Base-by-base conservation (phyloP, 192 early-diverging fungal genomes). In the Ambispora gerdemannii region DNA sequence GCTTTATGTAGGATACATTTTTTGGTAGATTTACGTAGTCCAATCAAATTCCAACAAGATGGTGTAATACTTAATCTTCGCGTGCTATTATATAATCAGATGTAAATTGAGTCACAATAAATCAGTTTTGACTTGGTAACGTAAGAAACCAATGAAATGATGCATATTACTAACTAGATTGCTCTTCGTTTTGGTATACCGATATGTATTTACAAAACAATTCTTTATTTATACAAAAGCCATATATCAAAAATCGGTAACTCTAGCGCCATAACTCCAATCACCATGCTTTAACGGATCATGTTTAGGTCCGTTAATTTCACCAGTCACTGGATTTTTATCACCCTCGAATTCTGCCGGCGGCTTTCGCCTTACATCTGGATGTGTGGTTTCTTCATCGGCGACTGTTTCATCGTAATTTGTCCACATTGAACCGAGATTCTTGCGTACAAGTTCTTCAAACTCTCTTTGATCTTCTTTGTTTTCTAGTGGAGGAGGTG, bases 271-370 rank as follows among this genome's bases (percentile, higher is more conserved):
- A 77, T 81, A 86, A 36, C 83, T 84, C 92, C 92, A 94, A 73
- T 94, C 92, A 15, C 89, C 89, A 74, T 90, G 92, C 25, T 86
- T 85, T 17, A 92, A 85, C 10, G 92, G 92, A 56, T 94, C 91
- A 22, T 89, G 84, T 71, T 88, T 93, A 4, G 92, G 92, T 1
- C 92, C 92, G 31, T 86, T 86, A 27, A 90, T 74, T 74, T 93
- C 91, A 15, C 90, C 90, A 38, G 92, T 94, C 2, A 72, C 65
- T 6, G 91, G 92, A 69, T 94, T 94, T 31, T 82, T 83, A 38
- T 90, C 82, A 27, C 90, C 90, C 63, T 88, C 86, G 78, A 91
- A 94, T 74, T 86, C 76, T n/a, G 75, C 75, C 6, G 73, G 67
- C 0, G 76, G 75, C 17, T 81, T 79, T 19, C 61, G 77, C 71